Conservation (phyloP, 2,329 filamentous ascomycete genomes). For the Aspergillus bombycis region DNA sequence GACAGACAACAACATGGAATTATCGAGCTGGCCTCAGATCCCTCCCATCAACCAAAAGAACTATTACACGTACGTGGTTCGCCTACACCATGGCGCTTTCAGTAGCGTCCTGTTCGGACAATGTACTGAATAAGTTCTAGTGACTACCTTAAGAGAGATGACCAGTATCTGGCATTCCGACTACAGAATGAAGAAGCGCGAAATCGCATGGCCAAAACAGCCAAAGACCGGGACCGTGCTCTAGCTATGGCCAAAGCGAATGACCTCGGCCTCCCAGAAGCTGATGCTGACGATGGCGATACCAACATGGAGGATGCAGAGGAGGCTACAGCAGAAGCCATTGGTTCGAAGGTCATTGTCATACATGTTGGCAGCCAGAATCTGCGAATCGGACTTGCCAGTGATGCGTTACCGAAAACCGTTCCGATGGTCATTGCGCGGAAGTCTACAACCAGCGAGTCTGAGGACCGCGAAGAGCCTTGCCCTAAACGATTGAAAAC, state of each 20-base stretch:
- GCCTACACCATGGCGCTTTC: not conserved
- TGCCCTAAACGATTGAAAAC: slow-evolving; percentile 68
- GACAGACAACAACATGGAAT: slow-evolving; percentile 97
- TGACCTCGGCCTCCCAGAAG: slow-evolving; percentile 62
- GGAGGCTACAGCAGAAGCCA: slow-evolving; percentile 61
- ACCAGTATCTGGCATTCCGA: slow-evolving; percentile 87
- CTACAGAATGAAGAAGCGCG: slow-evolving; percentile 85
- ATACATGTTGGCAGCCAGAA: slow-evolving; percentile 97
- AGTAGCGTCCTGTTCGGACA: not conserved
- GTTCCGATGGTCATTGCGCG: slow-evolving; percentile 91
- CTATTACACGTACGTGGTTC: slow-evolving; percentile 80
- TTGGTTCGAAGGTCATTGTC: slow-evolving; percentile 88
- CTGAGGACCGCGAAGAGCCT: slow-evolving; percentile 79
- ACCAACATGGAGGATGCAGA: slow-evolving; percentile 62
- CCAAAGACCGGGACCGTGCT: slow-evolving; percentile 84
- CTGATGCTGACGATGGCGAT: slow-evolving; percentile 47
- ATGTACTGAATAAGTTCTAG: slow-evolving; percentile 51
- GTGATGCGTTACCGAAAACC: slow-evolving; percentile 90
- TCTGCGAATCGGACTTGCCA: slow-evolving; percentile 90
- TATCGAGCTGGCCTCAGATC: slow-evolving; percentile 90
- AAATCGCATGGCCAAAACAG: slow-evolving; percentile 80
- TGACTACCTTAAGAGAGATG: slow-evolving; percentile 97
- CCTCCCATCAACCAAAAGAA: slow-evolving; percentile 98
- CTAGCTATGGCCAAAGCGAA: slow-evolving; percentile 74
- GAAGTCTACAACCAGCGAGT: slow-evolving; percentile 76